These are phyloP conservation scores for Golubevia pallescens DNA, from an alignment of 1,284 basidiomycete species.

Conservation along the genomic window DNA sequence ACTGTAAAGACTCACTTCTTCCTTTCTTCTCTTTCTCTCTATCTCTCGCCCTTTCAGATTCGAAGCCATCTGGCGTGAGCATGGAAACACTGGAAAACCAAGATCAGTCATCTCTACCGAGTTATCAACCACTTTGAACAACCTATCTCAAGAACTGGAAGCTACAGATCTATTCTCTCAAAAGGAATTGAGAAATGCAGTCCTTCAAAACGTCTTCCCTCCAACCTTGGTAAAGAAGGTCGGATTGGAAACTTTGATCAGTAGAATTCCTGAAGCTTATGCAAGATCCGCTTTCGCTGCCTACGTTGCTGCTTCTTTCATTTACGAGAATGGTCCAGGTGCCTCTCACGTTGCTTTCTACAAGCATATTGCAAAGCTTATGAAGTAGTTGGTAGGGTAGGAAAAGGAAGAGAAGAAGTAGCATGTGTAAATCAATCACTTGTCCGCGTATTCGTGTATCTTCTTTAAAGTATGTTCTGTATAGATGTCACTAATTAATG, in stretches of 20 bases:
- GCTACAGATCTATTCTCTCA: conserved; percentile 58
- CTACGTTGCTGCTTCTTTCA: conserved; percentile 55
- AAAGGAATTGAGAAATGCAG: conserved; percentile 38
- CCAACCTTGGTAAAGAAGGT: conserved; percentile 52
- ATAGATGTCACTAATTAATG: too few relatives aligned
- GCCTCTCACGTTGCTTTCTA: conserved; percentile 60
- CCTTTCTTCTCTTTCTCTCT: not conserved
- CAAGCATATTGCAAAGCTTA: conserved; percentile 48
- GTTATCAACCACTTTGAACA: conserved; percentile 57
- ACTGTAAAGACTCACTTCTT: too few relatives aligned
- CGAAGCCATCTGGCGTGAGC: conserved; percentile 62
- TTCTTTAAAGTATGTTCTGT: too few relatives aligned
- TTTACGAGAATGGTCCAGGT: conserved; percentile 54
- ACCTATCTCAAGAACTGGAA: conserved; percentile 55
- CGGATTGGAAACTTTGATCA: conserved; percentile 42
- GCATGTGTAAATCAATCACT: too few relatives aligned
- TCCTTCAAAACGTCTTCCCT: conserved; percentile 55
- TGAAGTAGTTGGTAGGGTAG: not conserved
- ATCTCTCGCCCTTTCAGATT: conserved; percentile 18
- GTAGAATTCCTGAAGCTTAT: conserved; percentile 52
- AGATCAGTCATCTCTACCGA: conserved; percentile 59
- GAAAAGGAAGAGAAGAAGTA: not conserved
- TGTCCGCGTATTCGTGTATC: too few relatives aligned
- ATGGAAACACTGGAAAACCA: conserved; percentile 51
- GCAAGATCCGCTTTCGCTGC: conserved; percentile 56